Base-by-base conservation (phyloP, 495 filamentous ascomycete species). In the Lophium mytilinum region DNA sequence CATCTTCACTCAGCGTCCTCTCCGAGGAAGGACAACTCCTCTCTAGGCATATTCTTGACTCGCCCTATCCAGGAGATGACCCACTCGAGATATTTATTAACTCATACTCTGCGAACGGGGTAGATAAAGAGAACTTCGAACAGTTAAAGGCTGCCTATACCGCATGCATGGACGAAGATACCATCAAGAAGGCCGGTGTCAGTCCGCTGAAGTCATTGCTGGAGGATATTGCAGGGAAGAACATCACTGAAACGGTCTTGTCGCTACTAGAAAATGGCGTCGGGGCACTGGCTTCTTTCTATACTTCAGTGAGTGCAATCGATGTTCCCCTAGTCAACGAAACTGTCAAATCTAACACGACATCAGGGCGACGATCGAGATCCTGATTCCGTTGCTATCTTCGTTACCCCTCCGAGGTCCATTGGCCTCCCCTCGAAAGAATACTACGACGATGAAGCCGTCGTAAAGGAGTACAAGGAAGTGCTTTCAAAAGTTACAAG, bases 11-110 rank as follows among this genome's bases (percentile, higher is more conserved):
- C 24, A 83, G 80, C 2, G 72, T 78, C 18, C 84, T 85, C 77
- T 68, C 65, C 18, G 80, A 86, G 63, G 77, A 79, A 45, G 78
- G 78, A 9, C 75, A 84, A 52, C 73, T 73, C 47, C 72, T 78
- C 10, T 78, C 88, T 9, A 78, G 82, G 36, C 81, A 83, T 65
- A 80, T 89, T 24, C 64, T 88, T 6, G 83, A 86, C 66, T 79
- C 77, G 1, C 66, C 77, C 7, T 78, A 80, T 52, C 71, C 79
- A 1, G 42, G 40, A 15, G 19, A 56, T 34, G 39, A 41, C 4
- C 24, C 24, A 30, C 24, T 30, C 24, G 6, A 30, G 6, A 6
- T 30, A 30, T 12, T 17, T 9, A 4, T 17, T 4, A 41, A 17
- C 39, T 12, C 11, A 1, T 41, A 41, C 19, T 43, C 56, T 1